These are phyloP conservation scores for Talaromyces proteolyticus DNA, from an alignment of 495 filamentous ascomycete species.

Conservation along the genomic window DNA sequence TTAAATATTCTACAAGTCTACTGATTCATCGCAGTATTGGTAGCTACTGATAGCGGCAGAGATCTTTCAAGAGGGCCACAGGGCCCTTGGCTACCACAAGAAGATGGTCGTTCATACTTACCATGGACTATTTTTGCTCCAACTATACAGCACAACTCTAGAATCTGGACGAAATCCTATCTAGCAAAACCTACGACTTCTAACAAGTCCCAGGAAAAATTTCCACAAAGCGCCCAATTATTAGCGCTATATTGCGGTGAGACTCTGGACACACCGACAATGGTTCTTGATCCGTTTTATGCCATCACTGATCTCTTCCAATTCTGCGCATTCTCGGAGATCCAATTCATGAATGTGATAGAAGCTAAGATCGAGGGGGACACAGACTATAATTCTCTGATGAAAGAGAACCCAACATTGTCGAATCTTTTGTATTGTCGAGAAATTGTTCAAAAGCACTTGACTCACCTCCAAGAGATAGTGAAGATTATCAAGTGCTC, in stretches of 20 bases:
- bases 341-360: constrained; percentile 21
- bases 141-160: constrained; percentile 3
- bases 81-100: constrained; percentile 11
- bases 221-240: constrained; percentile 7
- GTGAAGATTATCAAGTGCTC: constrained; percentile 5
- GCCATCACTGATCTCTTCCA: constrained; percentile 17
- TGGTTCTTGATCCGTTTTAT: constrained; percentile 19
- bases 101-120: constrained; percentile 3
- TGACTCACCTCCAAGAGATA: constrained; percentile 7
- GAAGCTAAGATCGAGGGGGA: constrained; percentile 10
- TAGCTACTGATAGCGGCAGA: constrained; percentile 12
- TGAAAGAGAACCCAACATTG: constrained; percentile 8
- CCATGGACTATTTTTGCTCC: neutral
- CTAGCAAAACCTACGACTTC: constrained; percentile 1
- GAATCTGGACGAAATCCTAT: neutral
- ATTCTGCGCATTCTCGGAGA: constrained; percentile 13
- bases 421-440: constrained; percentile 7
- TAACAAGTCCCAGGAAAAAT: neutral
- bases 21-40: constrained; percentile 8
- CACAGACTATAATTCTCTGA: constrained; percentile 9
- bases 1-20: neutral
- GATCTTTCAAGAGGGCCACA: constrained; percentile 9
- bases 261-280: constrained; percentile 7
- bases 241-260: constrained; percentile 12
- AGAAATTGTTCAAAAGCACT: constrained; percentile 9